These are phyloP conservation scores for Fagopyrum tataricum DNA, from an alignment of 148 eudicot genomes.

Conservation along the genomic window DNA sequence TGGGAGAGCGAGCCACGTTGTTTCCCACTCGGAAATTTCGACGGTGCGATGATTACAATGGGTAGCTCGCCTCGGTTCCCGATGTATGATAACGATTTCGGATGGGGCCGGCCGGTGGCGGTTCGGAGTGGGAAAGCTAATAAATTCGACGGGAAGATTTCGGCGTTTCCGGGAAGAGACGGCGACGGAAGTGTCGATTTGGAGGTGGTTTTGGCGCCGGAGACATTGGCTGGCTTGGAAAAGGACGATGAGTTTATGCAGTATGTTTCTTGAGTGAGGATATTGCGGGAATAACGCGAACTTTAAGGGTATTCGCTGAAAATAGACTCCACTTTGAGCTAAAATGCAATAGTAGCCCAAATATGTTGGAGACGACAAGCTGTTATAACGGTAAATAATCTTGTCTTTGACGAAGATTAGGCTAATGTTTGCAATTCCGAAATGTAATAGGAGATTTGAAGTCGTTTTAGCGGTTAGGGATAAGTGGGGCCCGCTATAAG, in stretches of 20 bases:
- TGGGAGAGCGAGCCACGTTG: constrained; percentile 78
- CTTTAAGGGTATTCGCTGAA: too few species aligned
- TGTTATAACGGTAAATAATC: too few species aligned
- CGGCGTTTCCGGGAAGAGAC: constrained; percentile 74
- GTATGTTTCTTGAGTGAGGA: constrained; percentile 22
- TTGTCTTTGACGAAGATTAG: too few species aligned
- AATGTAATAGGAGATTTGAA: too few species aligned
- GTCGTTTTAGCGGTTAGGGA: too few species aligned
- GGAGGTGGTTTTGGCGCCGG: constrained; percentile 61
- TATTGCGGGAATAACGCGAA: neutral
- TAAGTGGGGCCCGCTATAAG: too few species aligned
- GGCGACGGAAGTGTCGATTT: constrained; percentile 69
- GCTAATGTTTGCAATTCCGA: too few species aligned
- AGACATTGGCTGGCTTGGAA: constrained; percentile 59
- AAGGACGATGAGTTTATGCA: constrained; percentile 68
- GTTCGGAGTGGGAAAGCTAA: constrained; percentile 71
- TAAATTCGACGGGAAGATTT: constrained; percentile 78
- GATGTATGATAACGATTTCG: constrained; percentile 79
- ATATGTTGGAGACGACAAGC: too few species aligned
- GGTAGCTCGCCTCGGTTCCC: constrained; percentile 85
- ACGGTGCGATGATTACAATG: constrained; percentile 78
- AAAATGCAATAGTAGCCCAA: too few species aligned
- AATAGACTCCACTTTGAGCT: too few species aligned
- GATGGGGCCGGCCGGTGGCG: constrained; percentile 76
- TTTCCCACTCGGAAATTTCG: constrained; percentile 74